Percentiles rank a stretch among this genome's conserved stretches.
Conservation (phyloP, 2,329 filamentous ascomycete species). For the Seiridium cupressi region DNA sequence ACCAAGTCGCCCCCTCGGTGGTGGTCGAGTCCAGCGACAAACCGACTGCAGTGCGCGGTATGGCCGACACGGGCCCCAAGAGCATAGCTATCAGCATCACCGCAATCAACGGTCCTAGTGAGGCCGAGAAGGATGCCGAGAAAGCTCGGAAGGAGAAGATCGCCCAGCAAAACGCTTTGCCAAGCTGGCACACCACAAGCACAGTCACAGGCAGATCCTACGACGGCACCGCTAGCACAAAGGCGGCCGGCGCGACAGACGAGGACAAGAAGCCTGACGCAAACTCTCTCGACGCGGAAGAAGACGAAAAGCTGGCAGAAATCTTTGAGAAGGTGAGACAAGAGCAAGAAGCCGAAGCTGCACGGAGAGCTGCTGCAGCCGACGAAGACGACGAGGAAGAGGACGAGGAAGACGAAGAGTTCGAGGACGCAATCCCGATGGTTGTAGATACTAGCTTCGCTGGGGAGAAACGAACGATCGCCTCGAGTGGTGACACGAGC, state of each 20-base stretch:
- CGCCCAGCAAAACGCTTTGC: constrained; percentile 67
- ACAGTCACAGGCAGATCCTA: constrained; percentile 67
- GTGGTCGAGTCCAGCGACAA: constrained; percentile 52
- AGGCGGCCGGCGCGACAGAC: constrained; percentile 25
- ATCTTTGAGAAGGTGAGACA: constrained; percentile 67
- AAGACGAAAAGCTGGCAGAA: constrained; percentile 59
- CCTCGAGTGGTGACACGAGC: constrained; percentile 27
- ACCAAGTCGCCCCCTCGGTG: constrained; percentile 62
- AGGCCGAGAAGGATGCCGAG: constrained; percentile 66
- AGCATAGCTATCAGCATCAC: constrained; percentile 70
- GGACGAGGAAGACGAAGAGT: constrained; percentile 27
- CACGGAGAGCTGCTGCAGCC: constrained; percentile 45
- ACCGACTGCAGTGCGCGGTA: constrained; percentile 68
- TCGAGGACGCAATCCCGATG: constrained; percentile 30
- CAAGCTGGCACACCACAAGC: constrained; percentile 69
- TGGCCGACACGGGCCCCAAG: constrained; percentile 65
- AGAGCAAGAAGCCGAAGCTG: constrained; percentile 48
- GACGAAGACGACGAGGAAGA: constrained; percentile 35
- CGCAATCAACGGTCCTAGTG: constrained; percentile 61
- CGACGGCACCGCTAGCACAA: constrained; percentile 24
- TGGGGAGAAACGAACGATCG: constrained; percentile 23
- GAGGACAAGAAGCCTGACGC: constrained; percentile 38
- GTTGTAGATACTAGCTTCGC: constrained; percentile 17
- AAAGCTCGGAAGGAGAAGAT: constrained; percentile 63
- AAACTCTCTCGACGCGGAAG: constrained; percentile 48